Evolutionary conservation across 495 filamentous ascomycete genomes (phyloP), one percentile per base, ranked within the genome.

Genomic region (Aspergillus heteromorphus): DNA sequence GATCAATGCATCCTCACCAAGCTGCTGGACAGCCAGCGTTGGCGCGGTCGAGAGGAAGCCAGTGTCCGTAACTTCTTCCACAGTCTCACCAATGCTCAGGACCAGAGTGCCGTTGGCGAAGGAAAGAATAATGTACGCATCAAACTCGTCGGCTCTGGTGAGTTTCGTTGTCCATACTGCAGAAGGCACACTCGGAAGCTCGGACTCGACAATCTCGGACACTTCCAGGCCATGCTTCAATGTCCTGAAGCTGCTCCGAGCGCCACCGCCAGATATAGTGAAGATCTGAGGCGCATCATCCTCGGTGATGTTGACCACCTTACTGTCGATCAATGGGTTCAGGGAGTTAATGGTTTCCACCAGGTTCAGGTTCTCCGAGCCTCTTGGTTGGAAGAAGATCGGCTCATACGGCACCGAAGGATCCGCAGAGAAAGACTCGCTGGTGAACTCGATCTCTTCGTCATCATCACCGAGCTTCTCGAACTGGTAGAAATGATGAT

Each of bases 241-340:
- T 30, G 86, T 95, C 51, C 92, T 82, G 70, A 99, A 95, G 18
- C 84, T 87, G 65, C 92, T 97, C 54, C 88, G 78, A 49, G 90
- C 89, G 8, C 93, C 89, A 29, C 87, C 87, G 4, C 93, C 93
- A 65, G 87, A 93, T 14, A 97, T 79, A 0, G 90, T 84, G 72
- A 96, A 97, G 34, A 99, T 96, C 66, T 99, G 95, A 11, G 93
- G 93, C 1, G 92, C 92, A 63, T 97, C 95, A 56, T 96, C 93
- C 43, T 88, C 85, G 0, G 86, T 87, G 16, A 95, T 72, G 60
- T 99, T 97, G 21, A 83, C 86, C 27, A 97, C 83, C 64, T 93
- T 92, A 69, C 88, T 92, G 60, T 93, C 91, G 65, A 95, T 79
- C 57, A 95, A 75, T 9, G 95, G 95, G 60, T 91, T 96, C 81